Base-by-base conservation (phyloP, 768 basidiomycete species). In the Amanita thiersii region DNA sequence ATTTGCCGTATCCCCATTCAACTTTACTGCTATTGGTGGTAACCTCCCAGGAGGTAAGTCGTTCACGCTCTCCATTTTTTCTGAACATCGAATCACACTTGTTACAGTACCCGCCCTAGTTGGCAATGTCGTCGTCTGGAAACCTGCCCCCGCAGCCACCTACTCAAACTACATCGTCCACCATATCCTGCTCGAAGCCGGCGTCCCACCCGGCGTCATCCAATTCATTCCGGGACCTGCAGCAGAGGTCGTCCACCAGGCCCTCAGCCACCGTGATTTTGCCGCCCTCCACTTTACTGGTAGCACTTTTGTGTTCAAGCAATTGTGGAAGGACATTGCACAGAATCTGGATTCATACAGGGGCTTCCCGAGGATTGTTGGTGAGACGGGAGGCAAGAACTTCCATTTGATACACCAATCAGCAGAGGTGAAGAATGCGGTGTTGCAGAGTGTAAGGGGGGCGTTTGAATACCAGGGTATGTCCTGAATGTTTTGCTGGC, bases 341-440 rank as follows among this genome's bases (percentile, higher is more conserved):
- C 56, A 63, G 52, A 96, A 97, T 65, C 52, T 98, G 35, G 89
- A 97, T 56, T 75, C 68, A 36, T 98, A 98, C 72, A 77, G 67
- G 52, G 69, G 78, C 9, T 98, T 96, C 65, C 96, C 96, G 0
- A 75, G 94, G 56, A 86, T 99, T 49, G 93, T 99, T 5, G 96
- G 96, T 19, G 94, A 98, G 72, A 98, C 94, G 5, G 91, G 90
- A 20, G 94, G 96, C 44, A 99, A 98, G 75, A 99, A 99, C 72
- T 98, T 93, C 72, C 96, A 98, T 63, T 50, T 99, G 34, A 69
- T 98, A 37, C 96, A 98, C 62, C 68, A 74, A 40, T 82, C 80
- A 10, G 94, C 93, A 26, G 87, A 96, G 52, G 63, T 96, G 40
- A 70, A 69, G 57, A 93, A 92, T 50, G 89, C 93, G n/a, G 96